These are phyloP conservation scores for Cylindrotheca closterium DNA, from an alignment of 108 stramenopile genomes.

Conservation along the genomic window DNA sequence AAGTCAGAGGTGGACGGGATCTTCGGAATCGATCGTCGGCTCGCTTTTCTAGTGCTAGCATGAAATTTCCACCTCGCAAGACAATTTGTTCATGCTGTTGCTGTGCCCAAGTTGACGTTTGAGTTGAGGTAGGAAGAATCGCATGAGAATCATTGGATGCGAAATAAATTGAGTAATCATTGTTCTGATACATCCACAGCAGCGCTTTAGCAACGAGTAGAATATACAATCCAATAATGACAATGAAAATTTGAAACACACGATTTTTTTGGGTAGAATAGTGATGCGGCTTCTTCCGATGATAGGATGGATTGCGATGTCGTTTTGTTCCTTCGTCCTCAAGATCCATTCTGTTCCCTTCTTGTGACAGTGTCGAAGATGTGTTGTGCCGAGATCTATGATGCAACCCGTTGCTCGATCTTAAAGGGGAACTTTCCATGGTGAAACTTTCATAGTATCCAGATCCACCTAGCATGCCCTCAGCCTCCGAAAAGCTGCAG, in stretches of 20 bases:
- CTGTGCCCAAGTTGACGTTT: not conserved
- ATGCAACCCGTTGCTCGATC: not conserved
- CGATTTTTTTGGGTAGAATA: not conserved
- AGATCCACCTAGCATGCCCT: slow-evolving; percentile 7
- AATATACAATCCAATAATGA: not conserved
- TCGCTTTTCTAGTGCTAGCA: slow-evolving; percentile 1
- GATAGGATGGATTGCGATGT: slow-evolving; percentile 1
- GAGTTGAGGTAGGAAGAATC: not conserved
- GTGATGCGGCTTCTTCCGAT: not conserved
- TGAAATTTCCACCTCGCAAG: not conserved
- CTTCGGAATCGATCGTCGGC: not conserved
- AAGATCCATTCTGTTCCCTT: not conserved
- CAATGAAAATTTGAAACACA: not conserved
- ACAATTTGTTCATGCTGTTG: not conserved
- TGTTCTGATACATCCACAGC: not conserved
- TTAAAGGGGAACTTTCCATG: not conserved
- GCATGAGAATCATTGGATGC: not conserved
- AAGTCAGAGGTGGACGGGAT: not conserved
- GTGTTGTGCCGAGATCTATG: slow-evolving; percentile 2
- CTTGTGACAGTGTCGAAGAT: not conserved
- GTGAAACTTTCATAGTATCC: slow-evolving; percentile 7
- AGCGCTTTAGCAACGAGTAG: not conserved
- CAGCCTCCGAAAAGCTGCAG: slow-evolving; percentile 12
- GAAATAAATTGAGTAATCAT: not conserved
- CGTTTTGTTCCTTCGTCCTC: slow-evolving; percentile 3